These are phyloP conservation scores for Dioscorea zingiberensis DNA, from an alignment of 106 monocot genomes.

Conservation along the genomic window DNA sequence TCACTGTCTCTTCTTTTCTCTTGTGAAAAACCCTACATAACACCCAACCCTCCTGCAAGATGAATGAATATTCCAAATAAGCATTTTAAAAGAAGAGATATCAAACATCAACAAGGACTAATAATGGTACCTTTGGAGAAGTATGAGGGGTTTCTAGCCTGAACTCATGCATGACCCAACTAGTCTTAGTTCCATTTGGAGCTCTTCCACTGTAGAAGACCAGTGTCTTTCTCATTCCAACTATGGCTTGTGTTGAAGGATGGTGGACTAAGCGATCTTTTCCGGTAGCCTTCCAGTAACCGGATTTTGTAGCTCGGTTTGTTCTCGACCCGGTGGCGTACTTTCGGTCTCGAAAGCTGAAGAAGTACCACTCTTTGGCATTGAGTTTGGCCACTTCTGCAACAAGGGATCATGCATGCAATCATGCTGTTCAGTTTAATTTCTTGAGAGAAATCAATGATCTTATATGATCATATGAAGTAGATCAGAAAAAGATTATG, in stretches of 20 bases:
- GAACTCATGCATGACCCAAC: constrained; percentile 67
- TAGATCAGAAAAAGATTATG: too few relatives aligned
- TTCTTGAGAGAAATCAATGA: too few relatives aligned
- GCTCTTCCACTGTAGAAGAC: constrained; percentile 62
- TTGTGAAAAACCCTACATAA: constrained; percentile 54
- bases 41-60: constrained; percentile 60
- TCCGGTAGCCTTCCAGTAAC: constrained; percentile 61
- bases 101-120: too few relatives aligned
- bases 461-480: too few relatives aligned
- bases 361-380: constrained; percentile 81
- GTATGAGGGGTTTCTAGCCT: constrained; percentile 32
- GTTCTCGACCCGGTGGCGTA: constrained; percentile 60
- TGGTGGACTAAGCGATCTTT: constrained; percentile 33
- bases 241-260: constrained; percentile 11
- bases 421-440: too few relatives aligned
- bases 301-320: constrained; percentile 56
- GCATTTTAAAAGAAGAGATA: too few relatives aligned
- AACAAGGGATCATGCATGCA: not conserved
- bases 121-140: constrained; percentile 47
- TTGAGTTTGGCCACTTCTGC: constrained; percentile 57
- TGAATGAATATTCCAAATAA: too few relatives aligned
- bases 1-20: constrained; percentile 24
- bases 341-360: constrained; percentile 73
- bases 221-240: constrained; percentile 64
- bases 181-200: constrained; percentile 37